These are phyloP conservation scores for Xylariales sp. DNA, from an alignment of 2,329 filamentous ascomycete species.

Conservation along the genomic window DNA sequence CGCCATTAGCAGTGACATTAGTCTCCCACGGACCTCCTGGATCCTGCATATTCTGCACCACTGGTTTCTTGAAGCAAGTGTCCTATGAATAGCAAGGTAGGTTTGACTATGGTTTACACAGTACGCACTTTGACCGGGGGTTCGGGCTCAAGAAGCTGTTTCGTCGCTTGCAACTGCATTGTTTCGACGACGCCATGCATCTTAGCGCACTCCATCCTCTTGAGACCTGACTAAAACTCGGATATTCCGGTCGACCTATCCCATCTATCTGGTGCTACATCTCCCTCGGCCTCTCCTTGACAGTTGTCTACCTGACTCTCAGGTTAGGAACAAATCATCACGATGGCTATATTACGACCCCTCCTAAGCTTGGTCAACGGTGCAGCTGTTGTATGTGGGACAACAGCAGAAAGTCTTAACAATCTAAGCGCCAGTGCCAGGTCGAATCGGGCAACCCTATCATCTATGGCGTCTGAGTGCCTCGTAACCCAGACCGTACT, in stretches of 20 bases:
- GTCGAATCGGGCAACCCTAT: background rate
- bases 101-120: background rate
- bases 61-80: background rate
- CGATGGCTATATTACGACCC: conserved; percentile 1
- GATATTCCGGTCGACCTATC: too few relatives aligned
- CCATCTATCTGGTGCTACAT: too few relatives aligned
- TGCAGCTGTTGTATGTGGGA: background rate
- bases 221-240: too few relatives aligned
- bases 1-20: background rate
- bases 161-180: background rate
- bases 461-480: conserved; percentile 1
- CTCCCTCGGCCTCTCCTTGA: too few relatives aligned
- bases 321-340: too few relatives aligned
- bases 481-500: conserved; percentile 3
- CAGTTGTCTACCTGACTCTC: too few relatives aligned
- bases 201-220: too few relatives aligned
- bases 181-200: too few relatives aligned
- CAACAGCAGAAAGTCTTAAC: background rate
- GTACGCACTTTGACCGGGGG: too few relatives aligned
- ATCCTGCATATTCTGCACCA: background rate
- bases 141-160: background rate
- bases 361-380: background rate
- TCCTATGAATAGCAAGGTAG: background rate
- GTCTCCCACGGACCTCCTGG: background rate
- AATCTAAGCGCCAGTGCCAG: background rate